These are phyloP conservation scores for Penicillium hesseltinei DNA, from an alignment of 2,329 filamentous ascomycete genomes.

Conservation along the genomic window DNA sequence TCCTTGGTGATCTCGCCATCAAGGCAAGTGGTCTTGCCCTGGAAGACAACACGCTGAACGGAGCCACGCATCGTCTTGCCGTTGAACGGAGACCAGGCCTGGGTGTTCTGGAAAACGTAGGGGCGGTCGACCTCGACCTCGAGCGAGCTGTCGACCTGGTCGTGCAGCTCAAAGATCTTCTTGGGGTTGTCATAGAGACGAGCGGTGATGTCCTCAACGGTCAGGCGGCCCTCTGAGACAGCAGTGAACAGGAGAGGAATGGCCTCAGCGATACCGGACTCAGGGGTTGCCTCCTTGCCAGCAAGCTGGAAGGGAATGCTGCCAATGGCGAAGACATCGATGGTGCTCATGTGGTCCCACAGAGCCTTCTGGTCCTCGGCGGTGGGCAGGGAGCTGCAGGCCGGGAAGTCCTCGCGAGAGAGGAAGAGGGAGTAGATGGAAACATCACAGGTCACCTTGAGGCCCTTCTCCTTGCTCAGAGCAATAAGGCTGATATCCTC, in stretches of 20 bases:
- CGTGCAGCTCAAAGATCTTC: conserved; percentile 78
- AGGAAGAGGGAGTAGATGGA: conserved; percentile 78
- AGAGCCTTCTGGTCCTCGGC: conserved; percentile 69
- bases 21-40: conserved; percentile 70
- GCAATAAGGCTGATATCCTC: conserved; percentile 76
- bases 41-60: conserved; percentile 73
- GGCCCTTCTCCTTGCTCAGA: conserved; percentile 75
- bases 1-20: conserved; percentile 64
- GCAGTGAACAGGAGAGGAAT: conserved; percentile 74
- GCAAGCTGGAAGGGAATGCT: conserved; percentile 76
- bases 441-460: conserved; percentile 78
- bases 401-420: conserved; percentile 67
- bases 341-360: conserved; percentile 69
- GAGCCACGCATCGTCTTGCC: conserved; percentile 67
- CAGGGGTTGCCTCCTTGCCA: conserved; percentile 56
- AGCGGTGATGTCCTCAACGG: conserved; percentile 68
- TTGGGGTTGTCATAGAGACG: conserved; percentile 76
- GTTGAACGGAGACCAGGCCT: conserved; percentile 68
- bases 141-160: conserved; percentile 69
- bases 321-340: conserved; percentile 77
- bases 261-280: conserved; percentile 69
- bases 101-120: conserved; percentile 56
- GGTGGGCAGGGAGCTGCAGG: conserved; percentile 62
- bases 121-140: conserved; percentile 75
- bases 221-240: conserved; percentile 69